Evolutionary conservation across 306 rosid species (phyloP).

Genomic region (Dryas octopetala): DNA sequence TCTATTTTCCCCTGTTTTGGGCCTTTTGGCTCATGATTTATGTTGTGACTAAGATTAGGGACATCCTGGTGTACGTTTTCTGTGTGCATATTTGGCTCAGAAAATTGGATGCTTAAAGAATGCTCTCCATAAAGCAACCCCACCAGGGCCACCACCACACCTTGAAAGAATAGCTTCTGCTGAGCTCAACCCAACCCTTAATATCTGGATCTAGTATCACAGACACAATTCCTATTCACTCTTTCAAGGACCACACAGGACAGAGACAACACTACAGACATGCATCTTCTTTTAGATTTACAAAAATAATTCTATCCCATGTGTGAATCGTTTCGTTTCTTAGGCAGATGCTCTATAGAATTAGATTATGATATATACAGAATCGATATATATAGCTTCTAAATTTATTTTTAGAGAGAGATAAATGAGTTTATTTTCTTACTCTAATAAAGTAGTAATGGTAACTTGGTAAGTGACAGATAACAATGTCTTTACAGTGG

Average conservation of each 20-base stretch:
- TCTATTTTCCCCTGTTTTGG: too few species aligned
- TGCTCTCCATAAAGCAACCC: too few species aligned
- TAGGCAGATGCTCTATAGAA: too few species aligned
- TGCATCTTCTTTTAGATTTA: background rate
- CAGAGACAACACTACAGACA: background rate
- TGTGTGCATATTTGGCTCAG: too few species aligned
- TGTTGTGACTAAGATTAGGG: too few species aligned
- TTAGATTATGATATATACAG: too few species aligned
- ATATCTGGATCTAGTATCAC: background rate
- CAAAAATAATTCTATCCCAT: background rate
- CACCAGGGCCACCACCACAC: background rate
- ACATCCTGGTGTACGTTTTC: too few species aligned
- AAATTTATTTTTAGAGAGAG: background rate
- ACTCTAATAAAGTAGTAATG: background rate
- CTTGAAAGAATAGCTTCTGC: slow-evolving; percentile 13
- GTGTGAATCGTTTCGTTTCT: background rate
- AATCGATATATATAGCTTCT: background rate
- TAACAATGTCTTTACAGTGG: background rate
- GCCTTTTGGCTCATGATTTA: too few species aligned
- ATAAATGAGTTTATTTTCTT: background rate
- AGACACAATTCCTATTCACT: background rate
- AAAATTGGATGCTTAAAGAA: too few species aligned
- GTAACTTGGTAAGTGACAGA: background rate
- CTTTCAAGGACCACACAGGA: slow-evolving; percentile 12
- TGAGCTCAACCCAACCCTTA: background rate